These are phyloP conservation scores for Auxenochlorella pyrenoidosa DNA, from an alignment of 139 green algal species.

Conservation along the genomic window DNA sequence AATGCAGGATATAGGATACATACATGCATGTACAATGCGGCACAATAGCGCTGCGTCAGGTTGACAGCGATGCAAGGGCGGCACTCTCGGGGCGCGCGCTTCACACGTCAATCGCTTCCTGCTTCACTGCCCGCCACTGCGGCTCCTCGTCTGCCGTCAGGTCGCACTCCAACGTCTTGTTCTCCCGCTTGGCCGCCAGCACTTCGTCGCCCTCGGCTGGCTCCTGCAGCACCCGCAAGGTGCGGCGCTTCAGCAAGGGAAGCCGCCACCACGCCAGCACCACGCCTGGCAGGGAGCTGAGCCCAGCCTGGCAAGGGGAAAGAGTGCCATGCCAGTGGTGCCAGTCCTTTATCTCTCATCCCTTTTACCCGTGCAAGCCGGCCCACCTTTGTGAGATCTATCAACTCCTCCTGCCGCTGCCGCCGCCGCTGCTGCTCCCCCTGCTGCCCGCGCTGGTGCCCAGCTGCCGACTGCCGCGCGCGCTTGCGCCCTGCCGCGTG, in stretches of 20 bases:
- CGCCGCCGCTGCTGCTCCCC: background rate
- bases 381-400: slow-evolving; percentile 7
- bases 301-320: background rate
- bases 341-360: too few species aligned
- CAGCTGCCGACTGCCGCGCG: background rate
- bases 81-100: too few species aligned
- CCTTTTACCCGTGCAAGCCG: too few species aligned
- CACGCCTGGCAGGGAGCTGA: background rate
- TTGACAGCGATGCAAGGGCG: too few species aligned
- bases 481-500: background rate
- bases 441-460: background rate
- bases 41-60: too few species aligned
- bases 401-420: background rate
- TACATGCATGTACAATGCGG: too few species aligned
- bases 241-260: background rate
- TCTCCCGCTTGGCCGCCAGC: background rate
- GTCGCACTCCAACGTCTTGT: slow-evolving; percentile 6
- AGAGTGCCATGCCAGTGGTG: too few species aligned
- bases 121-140: slow-evolving; percentile 7
- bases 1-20: too few species aligned
- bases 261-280: background rate
- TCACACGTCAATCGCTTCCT: background rate
- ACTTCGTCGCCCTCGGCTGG: background rate
- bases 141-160: slow-evolving; percentile 13
- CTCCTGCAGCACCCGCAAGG: background rate